These are phyloP conservation scores for Pseudocercospora cruenta DNA, from an alignment of 2,329 filamentous ascomycete genomes.

Conservation along the genomic window DNA sequence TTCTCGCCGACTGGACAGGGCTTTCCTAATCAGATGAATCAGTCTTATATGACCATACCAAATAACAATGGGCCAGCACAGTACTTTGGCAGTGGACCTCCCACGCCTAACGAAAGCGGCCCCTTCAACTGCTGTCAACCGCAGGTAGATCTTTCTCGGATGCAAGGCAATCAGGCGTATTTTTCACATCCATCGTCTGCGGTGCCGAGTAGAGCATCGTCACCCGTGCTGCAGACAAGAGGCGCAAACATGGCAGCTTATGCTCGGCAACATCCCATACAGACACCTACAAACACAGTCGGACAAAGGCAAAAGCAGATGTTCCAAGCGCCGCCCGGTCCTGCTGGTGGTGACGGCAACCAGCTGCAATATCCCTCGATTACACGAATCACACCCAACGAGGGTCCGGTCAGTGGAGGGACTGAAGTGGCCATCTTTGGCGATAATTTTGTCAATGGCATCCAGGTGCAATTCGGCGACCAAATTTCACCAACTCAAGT, in stretches of 20 bases:
- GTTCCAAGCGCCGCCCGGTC: constrained; percentile 23
- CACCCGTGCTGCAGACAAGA: constrained; percentile 57
- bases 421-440: constrained; percentile 87
- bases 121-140: constrained; percentile 33
- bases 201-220: constrained; percentile 71
- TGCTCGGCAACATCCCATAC: constrained; percentile 34
- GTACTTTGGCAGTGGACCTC: constrained; percentile 36
- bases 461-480: constrained; percentile 85
- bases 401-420: constrained; percentile 80
- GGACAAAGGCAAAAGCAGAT: constrained; percentile 23
- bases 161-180: constrained; percentile 33
- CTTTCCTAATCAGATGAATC: constrained; percentile 33
- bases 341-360: constrained; percentile 20
- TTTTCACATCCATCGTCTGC: constrained; percentile 38
- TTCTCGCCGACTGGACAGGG: constrained; percentile 49
- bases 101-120: constrained; percentile 36
- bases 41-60: constrained; percentile 40
- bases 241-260: constrained; percentile 41
- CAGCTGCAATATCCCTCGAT: constrained; percentile 20
- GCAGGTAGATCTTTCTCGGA: constrained; percentile 30
- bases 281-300: constrained; percentile 35
- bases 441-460: constrained; percentile 74
- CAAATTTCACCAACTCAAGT: constrained; percentile 71
- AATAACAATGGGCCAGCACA: constrained; percentile 34
- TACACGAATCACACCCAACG: constrained; percentile 68